Evolutionary conservation across 139 green algal species (phyloP).

Genomic region (Chlorella sp.): DNA sequence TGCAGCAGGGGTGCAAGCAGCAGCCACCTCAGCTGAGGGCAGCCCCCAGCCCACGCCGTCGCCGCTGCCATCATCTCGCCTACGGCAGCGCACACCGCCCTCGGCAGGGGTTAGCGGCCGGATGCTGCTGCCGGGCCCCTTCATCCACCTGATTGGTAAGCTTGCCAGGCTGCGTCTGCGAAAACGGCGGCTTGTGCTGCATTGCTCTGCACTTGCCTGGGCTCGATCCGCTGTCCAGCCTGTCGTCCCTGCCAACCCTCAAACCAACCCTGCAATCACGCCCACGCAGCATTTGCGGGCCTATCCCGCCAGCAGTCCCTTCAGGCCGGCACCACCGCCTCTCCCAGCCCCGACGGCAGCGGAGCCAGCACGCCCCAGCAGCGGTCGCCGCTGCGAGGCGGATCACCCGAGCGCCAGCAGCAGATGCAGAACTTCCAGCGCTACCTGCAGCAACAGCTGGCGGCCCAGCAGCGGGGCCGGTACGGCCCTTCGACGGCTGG

Average conservation of each 20-base stretch:
- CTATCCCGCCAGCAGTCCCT: neutral
- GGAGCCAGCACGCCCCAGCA: constrained; percentile 5
- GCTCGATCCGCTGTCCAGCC: no score
- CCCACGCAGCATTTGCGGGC: constrained; percentile 5
- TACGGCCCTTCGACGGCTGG: neutral
- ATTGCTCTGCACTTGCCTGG: no score
- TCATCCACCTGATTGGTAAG: constrained; percentile 21
- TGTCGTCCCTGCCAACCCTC: no score
- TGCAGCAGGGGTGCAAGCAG: neutral
- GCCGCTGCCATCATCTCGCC: neutral
- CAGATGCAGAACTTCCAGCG: neutral
- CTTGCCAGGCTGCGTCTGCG: no score
- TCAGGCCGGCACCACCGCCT: neutral
- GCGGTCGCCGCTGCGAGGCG: neutral
- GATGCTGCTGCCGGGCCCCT: neutral
- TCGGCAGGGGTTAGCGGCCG: neutral
- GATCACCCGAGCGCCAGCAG: neutral
- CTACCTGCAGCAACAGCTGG: constrained; percentile 13
- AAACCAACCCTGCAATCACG: neutral
- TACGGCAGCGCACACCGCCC: no score
- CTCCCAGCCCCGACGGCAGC: constrained; percentile 2
- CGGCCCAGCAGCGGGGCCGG: constrained; percentile 9
- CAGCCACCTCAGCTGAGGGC: no score
- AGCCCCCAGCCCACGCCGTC: neutral
- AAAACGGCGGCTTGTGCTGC: no score